phyloP scores from a whole-genome alignment of 352 stramenopile genomes.

The Phytophthora chlamydospora region DNA sequence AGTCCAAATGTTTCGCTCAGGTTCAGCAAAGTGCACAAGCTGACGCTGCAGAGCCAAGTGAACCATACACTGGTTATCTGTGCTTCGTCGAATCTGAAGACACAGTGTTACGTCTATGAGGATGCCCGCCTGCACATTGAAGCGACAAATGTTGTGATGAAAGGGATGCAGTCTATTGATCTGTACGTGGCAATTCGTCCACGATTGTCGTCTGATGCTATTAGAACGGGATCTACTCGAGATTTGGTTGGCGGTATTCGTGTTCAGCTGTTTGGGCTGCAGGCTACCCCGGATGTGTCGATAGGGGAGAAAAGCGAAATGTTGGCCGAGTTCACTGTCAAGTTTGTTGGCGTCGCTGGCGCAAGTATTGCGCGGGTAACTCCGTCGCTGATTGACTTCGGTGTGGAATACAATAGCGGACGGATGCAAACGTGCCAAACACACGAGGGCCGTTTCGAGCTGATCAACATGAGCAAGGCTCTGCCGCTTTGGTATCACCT shows the following conservation, averaged over 20 bases:
- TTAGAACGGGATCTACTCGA: constrained; percentile 78
- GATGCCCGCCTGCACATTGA: constrained; percentile 73
- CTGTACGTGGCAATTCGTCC: constrained; percentile 84
- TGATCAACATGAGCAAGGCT: constrained; percentile 85
- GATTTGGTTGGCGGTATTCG: constrained; percentile 89
- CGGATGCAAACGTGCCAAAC: constrained; percentile 47
- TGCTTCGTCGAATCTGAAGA: constrained; percentile 89
- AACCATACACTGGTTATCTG: constrained; percentile 72
- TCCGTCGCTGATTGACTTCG: constrained; percentile 76
- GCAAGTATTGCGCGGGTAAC: constrained; percentile 78
- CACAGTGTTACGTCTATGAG: constrained; percentile 90
- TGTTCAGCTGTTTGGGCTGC: constrained; percentile 77
- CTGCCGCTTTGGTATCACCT: constrained; percentile 79
- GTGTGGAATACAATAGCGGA: constrained; percentile 71
- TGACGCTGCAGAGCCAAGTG: constrained; percentile 85
- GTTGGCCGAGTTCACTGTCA: constrained; percentile 88
- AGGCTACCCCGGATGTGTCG: constrained; percentile 10
- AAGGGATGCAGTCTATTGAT: constrained; percentile 68
- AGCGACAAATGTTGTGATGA: constrained; percentile 73
- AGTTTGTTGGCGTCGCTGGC: constrained; percentile 86
- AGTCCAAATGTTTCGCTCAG: constrained; percentile 76
- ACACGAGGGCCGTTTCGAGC: constrained; percentile 75
- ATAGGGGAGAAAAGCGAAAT: constrained; percentile 71
- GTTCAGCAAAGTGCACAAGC: constrained; percentile 89
- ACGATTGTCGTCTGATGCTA: constrained; percentile 76